These are phyloP conservation scores for Debaryomyces maramus DNA, from an alignment of 805 yeast genomes.

Conservation along the genomic window DNA sequence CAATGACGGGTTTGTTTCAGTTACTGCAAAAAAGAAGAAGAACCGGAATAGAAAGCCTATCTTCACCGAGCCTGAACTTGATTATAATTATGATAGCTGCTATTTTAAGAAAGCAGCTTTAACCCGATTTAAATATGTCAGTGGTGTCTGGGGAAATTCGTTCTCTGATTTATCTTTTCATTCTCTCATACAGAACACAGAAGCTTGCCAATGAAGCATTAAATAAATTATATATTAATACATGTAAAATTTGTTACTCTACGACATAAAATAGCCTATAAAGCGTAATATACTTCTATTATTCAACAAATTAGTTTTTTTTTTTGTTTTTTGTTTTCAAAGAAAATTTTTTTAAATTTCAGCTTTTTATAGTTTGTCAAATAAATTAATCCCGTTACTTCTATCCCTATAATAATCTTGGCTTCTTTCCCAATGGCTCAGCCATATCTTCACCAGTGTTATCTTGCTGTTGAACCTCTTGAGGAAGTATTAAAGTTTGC, in stretches of 20 bases:
- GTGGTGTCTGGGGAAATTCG: conserved; percentile 50
- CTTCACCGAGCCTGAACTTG: conserved; percentile 30
- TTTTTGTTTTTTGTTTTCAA: too few species aligned
- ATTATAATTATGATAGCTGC: conserved; percentile 26
- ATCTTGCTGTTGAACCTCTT: conserved; percentile 7
- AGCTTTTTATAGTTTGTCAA: too few species aligned
- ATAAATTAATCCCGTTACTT: too few species aligned
- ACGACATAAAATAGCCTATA: not conserved
- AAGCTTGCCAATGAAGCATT: not conserved
- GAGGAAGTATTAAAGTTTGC: conserved; percentile 10
- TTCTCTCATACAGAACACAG: not conserved
- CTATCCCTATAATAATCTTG: conserved; percentile 15
- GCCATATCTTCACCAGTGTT: conserved; percentile 1
- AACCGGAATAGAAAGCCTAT: conserved; percentile 23
- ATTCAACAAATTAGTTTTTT: too few species aligned
- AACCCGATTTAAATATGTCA: conserved; percentile 18
- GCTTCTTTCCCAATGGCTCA: conserved; percentile 22
- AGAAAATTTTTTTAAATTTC: too few species aligned
- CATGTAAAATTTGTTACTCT: not conserved
- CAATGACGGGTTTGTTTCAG: conserved; percentile 22
- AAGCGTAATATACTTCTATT: not conserved
- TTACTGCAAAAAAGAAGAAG: conserved; percentile 15
- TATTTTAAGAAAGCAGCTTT: conserved; percentile 31
- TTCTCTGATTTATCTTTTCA: conserved; percentile 56
- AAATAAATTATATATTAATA: not conserved